A percentile compares a stretch with the other conserved stretches of the same genome.
Evolutionary conservation across 202 grass and related monocot genomes (phyloP).

Genomic region (Tripidium arundinaceum): DNA sequence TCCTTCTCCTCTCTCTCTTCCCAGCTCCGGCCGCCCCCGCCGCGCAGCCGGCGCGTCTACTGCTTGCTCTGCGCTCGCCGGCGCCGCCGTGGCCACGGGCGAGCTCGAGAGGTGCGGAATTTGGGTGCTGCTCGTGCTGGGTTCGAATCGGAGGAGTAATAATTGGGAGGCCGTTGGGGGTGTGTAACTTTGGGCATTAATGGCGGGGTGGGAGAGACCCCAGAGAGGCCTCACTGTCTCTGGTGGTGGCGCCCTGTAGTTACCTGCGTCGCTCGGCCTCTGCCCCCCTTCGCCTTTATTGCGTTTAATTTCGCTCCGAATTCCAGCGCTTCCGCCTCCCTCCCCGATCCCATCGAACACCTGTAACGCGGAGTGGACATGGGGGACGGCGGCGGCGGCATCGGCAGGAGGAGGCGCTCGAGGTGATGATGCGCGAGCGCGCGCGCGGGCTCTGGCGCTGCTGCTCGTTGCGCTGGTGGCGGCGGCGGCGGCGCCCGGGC

Average conservation of each 20-base stretch:
- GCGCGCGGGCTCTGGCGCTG: slow-evolving; percentile 35
- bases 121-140: background rate
- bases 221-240: background rate
- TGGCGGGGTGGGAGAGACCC: slow-evolving; percentile 32
- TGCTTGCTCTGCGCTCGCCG: background rate
- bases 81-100: background rate
- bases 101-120: slow-evolving; percentile 15
- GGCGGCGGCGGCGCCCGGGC: slow-evolving; percentile 32
- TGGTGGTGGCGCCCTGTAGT: slow-evolving; percentile 37
- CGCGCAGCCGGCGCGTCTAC: too few species aligned
- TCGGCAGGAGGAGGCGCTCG: background rate
- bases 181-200: slow-evolving; percentile 63
- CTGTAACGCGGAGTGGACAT: slow-evolving; percentile 24
- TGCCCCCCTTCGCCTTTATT: slow-evolving; percentile 39
- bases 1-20: slow-evolving; percentile 10
- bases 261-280: slow-evolving; percentile 34
- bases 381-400: slow-evolving; percentile 15
- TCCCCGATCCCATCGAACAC: slow-evolving; percentile 30
- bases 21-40: slow-evolving; percentile 27
- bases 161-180: slow-evolving; percentile 55
- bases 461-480: slow-evolving; percentile 26
- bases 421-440: slow-evolving; percentile 21
- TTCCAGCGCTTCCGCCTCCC: slow-evolving; percentile 37
- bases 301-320: slow-evolving; percentile 63
- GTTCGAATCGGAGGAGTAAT: slow-evolving; percentile 39